Percentiles rank a stretch among this genome's conserved stretches.
Conservation (phyloP, 164 flowering plant genomes). For the Paratinospora sagittata region DNA sequence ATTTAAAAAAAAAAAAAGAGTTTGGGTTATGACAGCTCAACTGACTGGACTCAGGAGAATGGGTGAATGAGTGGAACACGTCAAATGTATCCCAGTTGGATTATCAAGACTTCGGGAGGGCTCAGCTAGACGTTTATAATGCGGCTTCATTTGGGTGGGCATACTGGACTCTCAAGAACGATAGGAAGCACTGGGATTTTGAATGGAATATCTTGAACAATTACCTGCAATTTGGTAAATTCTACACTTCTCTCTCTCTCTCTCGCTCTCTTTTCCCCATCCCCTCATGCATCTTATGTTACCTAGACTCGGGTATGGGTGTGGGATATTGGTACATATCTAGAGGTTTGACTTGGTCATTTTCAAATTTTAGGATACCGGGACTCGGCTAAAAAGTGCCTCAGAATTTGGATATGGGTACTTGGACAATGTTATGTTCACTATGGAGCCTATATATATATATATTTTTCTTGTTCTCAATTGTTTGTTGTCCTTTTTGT, state of each 20-base stretch:
- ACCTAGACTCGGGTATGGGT: too few species aligned
- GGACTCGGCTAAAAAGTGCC: too few species aligned
- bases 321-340: too few species aligned
- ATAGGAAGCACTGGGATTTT: conserved; percentile 77
- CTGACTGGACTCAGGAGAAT: conserved; percentile 56
- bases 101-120: conserved; percentile 64
- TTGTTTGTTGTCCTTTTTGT: too few species aligned
- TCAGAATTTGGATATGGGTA: too few species aligned
- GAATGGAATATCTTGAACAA: conserved; percentile 74
- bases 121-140: conserved; percentile 66
- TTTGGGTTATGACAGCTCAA: neutral
- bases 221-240: conserved; percentile 52
- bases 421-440: too few species aligned
- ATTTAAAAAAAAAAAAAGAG: neutral
- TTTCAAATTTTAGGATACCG: too few species aligned
- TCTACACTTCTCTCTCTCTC: neutral
- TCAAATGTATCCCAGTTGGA: conserved; percentile 40
- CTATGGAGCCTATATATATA: too few species aligned
- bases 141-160: conserved; percentile 89
- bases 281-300: too few species aligned
- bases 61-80: conserved; percentile 86
- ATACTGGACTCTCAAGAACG: conserved; percentile 86
- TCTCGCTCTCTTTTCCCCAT: too few species aligned
- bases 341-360: too few species aligned
- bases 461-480: too few species aligned